These are phyloP conservation scores for Ophiocytium majus DNA, from an alignment of 352 stramenopile species.

Conservation along the genomic window DNA sequence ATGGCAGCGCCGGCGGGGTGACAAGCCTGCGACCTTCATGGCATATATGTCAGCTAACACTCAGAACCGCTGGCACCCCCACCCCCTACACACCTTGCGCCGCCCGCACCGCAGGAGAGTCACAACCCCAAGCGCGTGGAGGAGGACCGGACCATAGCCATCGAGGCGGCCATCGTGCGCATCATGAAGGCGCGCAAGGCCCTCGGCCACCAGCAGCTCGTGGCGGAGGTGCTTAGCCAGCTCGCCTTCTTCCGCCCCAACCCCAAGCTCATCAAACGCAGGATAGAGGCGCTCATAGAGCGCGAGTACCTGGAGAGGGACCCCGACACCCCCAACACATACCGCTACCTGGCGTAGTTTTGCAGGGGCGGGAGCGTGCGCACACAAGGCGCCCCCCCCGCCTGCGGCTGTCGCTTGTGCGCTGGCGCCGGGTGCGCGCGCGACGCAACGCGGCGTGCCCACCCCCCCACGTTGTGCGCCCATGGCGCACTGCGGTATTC, in stretches of 20 bases:
- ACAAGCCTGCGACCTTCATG: too few species aligned
- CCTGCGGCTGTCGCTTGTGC: too few species aligned
- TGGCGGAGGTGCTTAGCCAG: slow-evolving; percentile 95
- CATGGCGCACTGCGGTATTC: too few species aligned
- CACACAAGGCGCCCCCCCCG: too few species aligned
- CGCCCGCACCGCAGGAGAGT: slow-evolving; percentile 65
- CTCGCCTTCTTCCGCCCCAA: slow-evolving; percentile 97
- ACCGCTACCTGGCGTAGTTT: slow-evolving; percentile 40
- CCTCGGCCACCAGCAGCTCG: slow-evolving; percentile 93
- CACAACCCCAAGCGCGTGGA: slow-evolving; percentile 97
- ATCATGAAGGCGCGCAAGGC: slow-evolving; percentile 95
- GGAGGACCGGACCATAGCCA: slow-evolving; percentile 82
- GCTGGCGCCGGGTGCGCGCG: too few species aligned
- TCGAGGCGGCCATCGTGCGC: slow-evolving; percentile 98
- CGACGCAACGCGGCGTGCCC: too few species aligned
- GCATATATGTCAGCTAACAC: too few species aligned
- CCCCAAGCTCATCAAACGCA: slow-evolving; percentile 85
- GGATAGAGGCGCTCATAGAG: slow-evolving; percentile 87
- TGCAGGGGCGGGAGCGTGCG: too few species aligned
- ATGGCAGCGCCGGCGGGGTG: too few species aligned
- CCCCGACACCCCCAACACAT: slow-evolving; percentile 39
- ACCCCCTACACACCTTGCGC: too few species aligned
- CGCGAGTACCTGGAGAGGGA: slow-evolving; percentile 83
- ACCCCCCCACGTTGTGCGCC: too few species aligned
- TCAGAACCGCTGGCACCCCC: too few species aligned